These are phyloP conservation scores for Quercus parvula DNA, from an alignment of 306 rosid genomes.

Conservation along the genomic window DNA sequence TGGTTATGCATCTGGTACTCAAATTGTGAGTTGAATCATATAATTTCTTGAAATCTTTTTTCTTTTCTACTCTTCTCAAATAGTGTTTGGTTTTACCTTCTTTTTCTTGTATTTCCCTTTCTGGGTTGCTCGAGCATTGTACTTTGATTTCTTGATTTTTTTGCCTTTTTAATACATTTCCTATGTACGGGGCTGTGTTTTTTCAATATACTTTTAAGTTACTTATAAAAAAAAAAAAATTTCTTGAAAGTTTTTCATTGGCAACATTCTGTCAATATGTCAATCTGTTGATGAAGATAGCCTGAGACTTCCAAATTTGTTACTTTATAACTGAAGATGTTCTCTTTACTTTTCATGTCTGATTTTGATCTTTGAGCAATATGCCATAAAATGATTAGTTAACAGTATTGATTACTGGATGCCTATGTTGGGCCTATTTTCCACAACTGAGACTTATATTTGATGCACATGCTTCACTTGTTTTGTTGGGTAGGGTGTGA, in stretches of 20 bases:
- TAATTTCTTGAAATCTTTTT: not conserved
- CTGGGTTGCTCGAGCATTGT: too few species aligned
- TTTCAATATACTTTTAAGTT: too few species aligned
- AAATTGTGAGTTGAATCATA: conserved; percentile 43
- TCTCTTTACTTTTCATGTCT: not conserved
- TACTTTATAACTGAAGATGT: not conserved
- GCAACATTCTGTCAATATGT: conserved; percentile 13
- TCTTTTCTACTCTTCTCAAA: too few species aligned
- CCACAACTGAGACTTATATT: not conserved
- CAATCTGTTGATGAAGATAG: conserved; percentile 8
- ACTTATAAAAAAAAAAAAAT: not conserved
- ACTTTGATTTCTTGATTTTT: too few species aligned
- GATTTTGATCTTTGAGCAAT: not conserved
- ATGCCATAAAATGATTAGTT: not conserved
- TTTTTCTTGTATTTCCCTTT: too few species aligned
- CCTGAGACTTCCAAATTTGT: not conserved
- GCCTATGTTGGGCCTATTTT: not conserved
- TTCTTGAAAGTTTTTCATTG: not conserved
- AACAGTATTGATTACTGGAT: not conserved
- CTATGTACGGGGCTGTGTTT: too few species aligned
- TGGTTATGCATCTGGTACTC: conserved; percentile 29
- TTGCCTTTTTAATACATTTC: too few species aligned
- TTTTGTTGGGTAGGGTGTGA: not conserved
- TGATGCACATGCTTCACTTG: too few species aligned
- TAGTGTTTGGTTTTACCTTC: too few species aligned